Base-by-base conservation (phyloP, 768 basidiomycete species). In the Daedaleopsis nitida region DNA sequence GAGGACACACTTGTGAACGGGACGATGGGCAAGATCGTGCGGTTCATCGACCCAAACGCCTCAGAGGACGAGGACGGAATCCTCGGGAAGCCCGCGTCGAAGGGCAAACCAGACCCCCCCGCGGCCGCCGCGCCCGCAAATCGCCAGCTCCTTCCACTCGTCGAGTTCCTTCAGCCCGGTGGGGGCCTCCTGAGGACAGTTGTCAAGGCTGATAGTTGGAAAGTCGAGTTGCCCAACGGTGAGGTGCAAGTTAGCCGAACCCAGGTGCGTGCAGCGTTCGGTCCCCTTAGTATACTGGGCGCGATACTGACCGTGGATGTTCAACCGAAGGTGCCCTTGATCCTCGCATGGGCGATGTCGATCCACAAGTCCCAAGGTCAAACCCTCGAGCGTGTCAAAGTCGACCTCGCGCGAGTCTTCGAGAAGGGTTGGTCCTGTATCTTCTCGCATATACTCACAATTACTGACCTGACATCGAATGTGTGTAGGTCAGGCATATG, bases 281-380 rank as follows among this genome's bases (percentile, higher is more conserved):
- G 13, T 24, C 7, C 19, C 47, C 21, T 21, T 14, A 52, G 4
- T 21, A 45, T 17, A 32, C 27, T 7, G 21, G 43, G 27, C 21
- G 21, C 11, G 2, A 35, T 5, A 38, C 2, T 11, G 34, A 39
- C 38, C 35, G 42, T 47, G 59, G n/a, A 47, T 48, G 14, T 11
- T 34, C 21, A 13, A 27, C 53, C 10, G 11, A 65, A 96, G 92
- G 73, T 96, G 1, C 94, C 93, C 0, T 72, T 98, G 24, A 95
- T 97, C 60, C 80, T 96, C 42, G 83, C 96, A 0, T 98, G 96
- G 96, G 96, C 96, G 0, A 96, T 98, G 93, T 92, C 90, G 50
- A 98, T 98, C 64, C 97, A 99, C 74, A 99, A 99, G 72, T 92
- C 91, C 12, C 97, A 99, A 73, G 97, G 97, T 11, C 97, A 98